Base-by-base conservation (phyloP, 1,284 basidiomycete genomes). In the Chalciporus piperatoides region DNA sequence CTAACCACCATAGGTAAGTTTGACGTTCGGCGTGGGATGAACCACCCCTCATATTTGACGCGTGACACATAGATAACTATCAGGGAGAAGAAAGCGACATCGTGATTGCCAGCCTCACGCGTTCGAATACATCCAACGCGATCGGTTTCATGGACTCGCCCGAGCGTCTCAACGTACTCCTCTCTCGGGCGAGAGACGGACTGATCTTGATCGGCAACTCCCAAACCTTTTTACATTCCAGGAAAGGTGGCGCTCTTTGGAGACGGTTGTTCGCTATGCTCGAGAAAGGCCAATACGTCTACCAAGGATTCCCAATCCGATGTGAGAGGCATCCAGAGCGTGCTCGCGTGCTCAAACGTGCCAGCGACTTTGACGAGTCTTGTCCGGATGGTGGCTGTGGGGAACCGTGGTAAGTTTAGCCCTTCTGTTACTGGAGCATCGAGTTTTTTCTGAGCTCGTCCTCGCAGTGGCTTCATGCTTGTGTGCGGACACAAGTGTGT, bases 301-400 rank as follows among this genome's bases (percentile, higher is more conserved):
- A 79, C 49, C 67, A 77, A 24, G 84, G 84, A 0, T 68, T 86
- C 27, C 83, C 84, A 4, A 67, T 78, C 17, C 63, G 62, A 48
- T 86, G 83, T 53, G 72, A 81, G 51, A 70, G 69, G 2, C 84
- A 86, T 58, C 74, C 75, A 0, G 59, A 71, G 38, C 67, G 67
- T 17, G 73, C 53, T 0, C 65, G 64, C 0, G 47, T 71, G 15
- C 57, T 85, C 7, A 60, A 59, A 17, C 36, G 51, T 2, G 64
- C 77, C 0, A 62, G 48, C 1, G 75, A 83, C 6, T 86, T 86
- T 47, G 77, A 81, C 7, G 54, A 54, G 5, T 56, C 69, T 23
- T 74, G 71, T 54, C 84, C 82, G 0, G 80, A 84, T 43, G 84
- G 83, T 3, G 84, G 84, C 1, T 86, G 84, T 51, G 65, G 56